These are phyloP conservation scores for Sutorius eximius DNA, from an alignment of 1,284 basidiomycete genomes.

Conservation along the genomic window DNA sequence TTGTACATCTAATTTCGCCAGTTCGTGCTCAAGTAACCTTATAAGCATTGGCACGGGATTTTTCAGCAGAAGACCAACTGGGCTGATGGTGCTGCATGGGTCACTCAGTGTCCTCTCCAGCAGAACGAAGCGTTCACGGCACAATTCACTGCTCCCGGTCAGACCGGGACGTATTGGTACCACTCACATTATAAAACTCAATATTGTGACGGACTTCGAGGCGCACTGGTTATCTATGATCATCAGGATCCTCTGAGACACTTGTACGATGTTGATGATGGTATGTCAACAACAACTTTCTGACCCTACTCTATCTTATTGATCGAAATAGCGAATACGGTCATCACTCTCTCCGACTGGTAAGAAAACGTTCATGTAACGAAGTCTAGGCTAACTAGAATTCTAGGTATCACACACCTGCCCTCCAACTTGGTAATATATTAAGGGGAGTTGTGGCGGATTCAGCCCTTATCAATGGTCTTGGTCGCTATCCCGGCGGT, in stretches of 20 bases:
- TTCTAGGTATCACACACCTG: no score
- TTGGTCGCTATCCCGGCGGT: slow-evolving; percentile 39
- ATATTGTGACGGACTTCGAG: slow-evolving; percentile 48
- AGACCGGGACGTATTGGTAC: slow-evolving; percentile 47
- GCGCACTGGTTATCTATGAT: slow-evolving; percentile 50
- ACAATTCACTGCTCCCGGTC: slow-evolving; percentile 21
- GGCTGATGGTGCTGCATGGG: slow-evolving; percentile 33
- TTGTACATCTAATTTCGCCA: neutral
- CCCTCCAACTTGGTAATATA: no score
- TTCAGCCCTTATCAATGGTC: slow-evolving; percentile 49
- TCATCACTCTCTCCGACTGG: slow-evolving; percentile 43
- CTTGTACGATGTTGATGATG: slow-evolving; percentile 46
- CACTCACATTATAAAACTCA: slow-evolving; percentile 41
- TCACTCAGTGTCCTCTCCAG: slow-evolving; percentile 37
- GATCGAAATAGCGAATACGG: slow-evolving; percentile 32
- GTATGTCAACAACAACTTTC: slow-evolving; percentile 25
- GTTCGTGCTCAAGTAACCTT: neutral
- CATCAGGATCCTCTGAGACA: slow-evolving; percentile 42
- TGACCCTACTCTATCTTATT: no score
- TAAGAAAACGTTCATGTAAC: slow-evolving; percentile 11
- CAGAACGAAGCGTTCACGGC: slow-evolving; percentile 27
- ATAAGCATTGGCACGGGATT: slow-evolving; percentile 39
- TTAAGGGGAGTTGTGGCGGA: slow-evolving; percentile 14
- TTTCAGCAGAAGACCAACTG: slow-evolving; percentile 31
- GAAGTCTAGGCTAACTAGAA: no score